A percentile compares a stretch with the other conserved stretches of the same genome.
These are phyloP conservation scores for Colletotrichum sp. DNA, from an alignment of 2,329 filamentous ascomycete species.

Conservation along the genomic window DNA sequence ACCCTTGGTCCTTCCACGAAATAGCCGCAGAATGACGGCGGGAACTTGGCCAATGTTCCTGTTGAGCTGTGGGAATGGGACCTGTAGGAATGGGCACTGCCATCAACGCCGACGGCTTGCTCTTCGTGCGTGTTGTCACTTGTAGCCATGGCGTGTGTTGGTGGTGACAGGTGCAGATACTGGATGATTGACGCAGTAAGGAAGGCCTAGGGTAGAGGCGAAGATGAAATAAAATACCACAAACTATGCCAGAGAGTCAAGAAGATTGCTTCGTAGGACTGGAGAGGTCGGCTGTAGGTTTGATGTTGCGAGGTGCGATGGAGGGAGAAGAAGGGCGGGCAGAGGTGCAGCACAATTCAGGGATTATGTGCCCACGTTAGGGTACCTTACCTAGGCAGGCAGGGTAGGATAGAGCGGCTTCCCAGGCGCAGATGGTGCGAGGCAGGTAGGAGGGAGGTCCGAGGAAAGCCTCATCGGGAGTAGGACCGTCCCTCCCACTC, in stretches of 20 bases:
- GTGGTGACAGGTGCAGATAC: not conserved
- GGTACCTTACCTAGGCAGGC: not conserved
- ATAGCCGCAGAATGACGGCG: not conserved
- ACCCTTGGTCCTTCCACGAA: not conserved
- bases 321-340: not conserved
- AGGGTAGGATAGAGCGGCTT: not conserved
- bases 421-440: not conserved
- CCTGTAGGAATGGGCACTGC: not conserved
- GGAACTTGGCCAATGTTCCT: not conserved
- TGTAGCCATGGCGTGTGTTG: not conserved
- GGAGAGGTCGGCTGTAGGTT: not conserved
- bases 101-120: not conserved
- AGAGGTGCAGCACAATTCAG: not conserved
- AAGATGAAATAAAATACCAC: not conserved
- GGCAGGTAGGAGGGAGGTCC: not conserved
- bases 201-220: not conserved
- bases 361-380: fast-evolving
- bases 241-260: not conserved
- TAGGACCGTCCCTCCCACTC: not conserved
- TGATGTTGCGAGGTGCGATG: not conserved
- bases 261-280: not conserved
- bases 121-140: not conserved
- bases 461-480: not conserved
- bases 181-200: not conserved
- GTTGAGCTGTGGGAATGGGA: no score